phyloP scores from a whole-genome alignment of 2,329 filamentous ascomycete genomes.

The Colletotrichum lindemuthianum region DNA sequence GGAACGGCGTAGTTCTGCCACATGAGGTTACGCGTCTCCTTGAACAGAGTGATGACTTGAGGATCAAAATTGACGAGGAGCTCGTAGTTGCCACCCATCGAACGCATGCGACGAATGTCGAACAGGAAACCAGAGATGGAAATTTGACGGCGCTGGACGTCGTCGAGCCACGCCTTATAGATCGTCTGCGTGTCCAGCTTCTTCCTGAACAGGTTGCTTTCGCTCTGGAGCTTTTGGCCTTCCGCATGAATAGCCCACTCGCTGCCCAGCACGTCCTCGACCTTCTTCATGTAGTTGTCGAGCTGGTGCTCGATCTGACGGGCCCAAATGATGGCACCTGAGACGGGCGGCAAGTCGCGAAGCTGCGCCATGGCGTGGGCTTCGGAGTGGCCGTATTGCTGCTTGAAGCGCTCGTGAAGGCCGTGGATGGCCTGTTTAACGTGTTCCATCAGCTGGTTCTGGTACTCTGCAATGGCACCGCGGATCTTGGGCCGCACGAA shows the following conservation, averaged over 20 bases:
- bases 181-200: conserved; percentile 95
- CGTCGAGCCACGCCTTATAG: conserved; percentile 93
- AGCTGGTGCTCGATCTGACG: conserved; percentile 96
- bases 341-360: conserved; percentile 93
- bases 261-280: conserved; percentile 95
- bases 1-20: conserved; percentile 97
- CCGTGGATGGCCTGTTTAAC: conserved; percentile 95
- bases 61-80: conserved; percentile 95
- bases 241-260: conserved; percentile 96
- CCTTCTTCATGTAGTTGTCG: conserved; percentile 96
- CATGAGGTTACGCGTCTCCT: conserved; percentile 94
- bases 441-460: conserved; percentile 96
- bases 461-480: conserved; percentile 96
- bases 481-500: conserved; percentile 99
- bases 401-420: conserved; percentile 96
- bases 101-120: conserved; percentile 85
- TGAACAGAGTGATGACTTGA: conserved; percentile 97
- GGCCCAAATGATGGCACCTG: conserved; percentile 97
- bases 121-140: conserved; percentile 94
- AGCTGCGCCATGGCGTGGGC: conserved; percentile 98
- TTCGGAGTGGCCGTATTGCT: conserved; percentile 98
- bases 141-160: conserved; percentile 88
- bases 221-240: conserved; percentile 90
- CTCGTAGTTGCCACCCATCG: conserved; percentile 89
- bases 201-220: conserved; percentile 93